Base-by-base conservation (phyloP, 2,329 filamentous ascomycete genomes). In the Byssothecium circinans region DNA sequence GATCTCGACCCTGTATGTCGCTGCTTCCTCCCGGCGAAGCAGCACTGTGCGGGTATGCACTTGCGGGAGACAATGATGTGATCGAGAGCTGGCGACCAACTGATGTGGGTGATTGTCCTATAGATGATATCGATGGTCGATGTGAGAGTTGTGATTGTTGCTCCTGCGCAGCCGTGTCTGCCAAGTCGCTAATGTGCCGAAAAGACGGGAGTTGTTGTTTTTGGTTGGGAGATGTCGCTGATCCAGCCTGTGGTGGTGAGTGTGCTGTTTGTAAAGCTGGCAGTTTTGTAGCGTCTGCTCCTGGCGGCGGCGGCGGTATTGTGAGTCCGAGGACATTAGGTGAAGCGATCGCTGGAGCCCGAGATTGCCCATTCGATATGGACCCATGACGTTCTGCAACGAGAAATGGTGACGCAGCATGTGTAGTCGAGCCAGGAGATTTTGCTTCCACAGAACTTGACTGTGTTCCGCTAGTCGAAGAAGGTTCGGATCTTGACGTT, bases 51-150 rank as follows among this genome's bases (percentile, higher is more conserved):
- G 65, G 61, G 41, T 65, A 67, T 6, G 60, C 57, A n/a, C 57
- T 58, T n/a, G 51, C 58, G 1, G 68, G 65, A 29, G 68, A 68
- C 19, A 61, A 53, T 8, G 65, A 65, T 39, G 61, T 67, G 18
- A 69, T 68, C 10, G 68, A 69, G 4, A 67, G 49, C 14, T 65
- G 60, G 8, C 68, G 62, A 8, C 59, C 57, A 22, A 60, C 58
- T 10, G 62, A 59, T 4, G 67, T 70, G n/a, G 69, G 68, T 4
- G 69, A 72, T 20, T 67, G 60, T 23, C 57, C 62, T 3, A 63
- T 57, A 0, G 68, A 71, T 4, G 69, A 71, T 27, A 71, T 60
- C 0, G 69, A 72, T 20, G 62, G 68, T 32, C 69, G 60, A 49
- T 72, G 68, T 20, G 54, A 48, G 38, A 61, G 62, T 43, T 64